These are phyloP conservation scores for Pichia paraexigua DNA, from an alignment of 805 yeast species.

Conservation along the genomic window DNA sequence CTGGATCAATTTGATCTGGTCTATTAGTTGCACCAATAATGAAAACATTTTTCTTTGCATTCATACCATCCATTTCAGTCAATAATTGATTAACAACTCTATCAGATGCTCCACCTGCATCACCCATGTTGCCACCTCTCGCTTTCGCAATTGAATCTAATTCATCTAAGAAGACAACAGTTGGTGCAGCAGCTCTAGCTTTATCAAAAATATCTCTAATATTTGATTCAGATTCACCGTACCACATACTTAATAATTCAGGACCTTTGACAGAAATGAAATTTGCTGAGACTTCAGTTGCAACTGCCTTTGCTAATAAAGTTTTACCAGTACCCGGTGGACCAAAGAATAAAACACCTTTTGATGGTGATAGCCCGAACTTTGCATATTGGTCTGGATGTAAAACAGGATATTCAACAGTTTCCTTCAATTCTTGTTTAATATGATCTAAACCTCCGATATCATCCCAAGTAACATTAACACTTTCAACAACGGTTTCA, in stretches of 20 bases:
- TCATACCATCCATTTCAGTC: slow-evolving; percentile 99
- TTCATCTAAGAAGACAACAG: slow-evolving; percentile 97
- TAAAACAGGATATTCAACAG: slow-evolving; percentile 97
- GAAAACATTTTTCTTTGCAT: slow-evolving; percentile 96
- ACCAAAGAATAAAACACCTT: slow-evolving; percentile 97
- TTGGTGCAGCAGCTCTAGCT: slow-evolving; percentile 99
- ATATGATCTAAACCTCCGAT: slow-evolving; percentile 97
- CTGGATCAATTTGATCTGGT: slow-evolving; percentile 99
- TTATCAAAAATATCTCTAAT: slow-evolving; percentile 97
- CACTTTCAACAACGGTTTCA: slow-evolving; percentile 98
- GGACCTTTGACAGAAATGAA: slow-evolving; percentile 97
- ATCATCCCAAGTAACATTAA: slow-evolving; percentile 98
- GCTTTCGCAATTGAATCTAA: slow-evolving; percentile 96
- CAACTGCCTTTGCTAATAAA: slow-evolving; percentile 95
- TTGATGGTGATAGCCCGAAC: slow-evolving; percentile 95
- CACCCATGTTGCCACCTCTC: slow-evolving; percentile 86
- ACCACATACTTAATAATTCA: slow-evolving; percentile 96
- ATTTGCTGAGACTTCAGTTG: slow-evolving; percentile 97
- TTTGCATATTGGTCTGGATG: slow-evolving; percentile 99
- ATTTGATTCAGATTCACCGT: slow-evolving; percentile 96
- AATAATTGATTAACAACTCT: slow-evolving; percentile 92
- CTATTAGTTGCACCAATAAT: slow-evolving; percentile 99
- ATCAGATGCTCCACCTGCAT: slow-evolving; percentile 96
- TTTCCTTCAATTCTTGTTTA: slow-evolving; percentile 95
- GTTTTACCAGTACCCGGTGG: slow-evolving; percentile 99